Evolutionary conservation across 495 filamentous ascomycete genomes (phyloP), one percentile per base, ranked within the genome.

Genomic region (Neurospora sp.): DNA sequence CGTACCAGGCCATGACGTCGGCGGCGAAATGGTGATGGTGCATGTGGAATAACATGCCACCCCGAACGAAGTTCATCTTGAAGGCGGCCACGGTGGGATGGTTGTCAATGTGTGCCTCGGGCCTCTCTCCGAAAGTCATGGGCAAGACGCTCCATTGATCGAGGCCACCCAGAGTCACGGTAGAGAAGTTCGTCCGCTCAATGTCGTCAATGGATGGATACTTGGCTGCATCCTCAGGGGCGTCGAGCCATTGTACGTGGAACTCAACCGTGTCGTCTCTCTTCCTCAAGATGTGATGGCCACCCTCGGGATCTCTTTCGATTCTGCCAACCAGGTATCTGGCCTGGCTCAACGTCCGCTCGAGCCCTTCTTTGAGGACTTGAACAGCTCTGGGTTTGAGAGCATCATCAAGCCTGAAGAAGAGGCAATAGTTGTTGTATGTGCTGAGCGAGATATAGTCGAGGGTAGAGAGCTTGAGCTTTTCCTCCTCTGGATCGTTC

Each of bases 11-110:
- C 80, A 83, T 83, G 7, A 84, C 76, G 71, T 85, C 83, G 72
- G 83, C 82, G 70, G 80, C 71, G 72, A 81, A 84, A 71, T 86
- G 84, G 72, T 84, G 84, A 71, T 79, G 75, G 70, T 84, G 82
- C 76, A 82, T 83, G 70, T 79, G 81, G 73, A 85, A 81, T 22
- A 84, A 75, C 20, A 85, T 69, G 1, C 83, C 83, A 7, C 84
- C 83, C 2, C 71, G 81, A 35, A 85, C 80, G 40, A 85, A 84
- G 48, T 83, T 84, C 0, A 77, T 79, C 74, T 84, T 81, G 73
- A 82, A 85, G 7, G 80, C 82, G 0, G 84, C 79, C 8, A 81
- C 74, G 0, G 77, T 73, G 6, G 83, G 83, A 42, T 75, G 79
- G 3, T 44, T 73, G 46, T 79, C 78, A 0, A 83, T 82, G 4